phyloP scores from a whole-genome alignment of 2,329 filamentous ascomycete species.

The Raffaelea arxii region DNA sequence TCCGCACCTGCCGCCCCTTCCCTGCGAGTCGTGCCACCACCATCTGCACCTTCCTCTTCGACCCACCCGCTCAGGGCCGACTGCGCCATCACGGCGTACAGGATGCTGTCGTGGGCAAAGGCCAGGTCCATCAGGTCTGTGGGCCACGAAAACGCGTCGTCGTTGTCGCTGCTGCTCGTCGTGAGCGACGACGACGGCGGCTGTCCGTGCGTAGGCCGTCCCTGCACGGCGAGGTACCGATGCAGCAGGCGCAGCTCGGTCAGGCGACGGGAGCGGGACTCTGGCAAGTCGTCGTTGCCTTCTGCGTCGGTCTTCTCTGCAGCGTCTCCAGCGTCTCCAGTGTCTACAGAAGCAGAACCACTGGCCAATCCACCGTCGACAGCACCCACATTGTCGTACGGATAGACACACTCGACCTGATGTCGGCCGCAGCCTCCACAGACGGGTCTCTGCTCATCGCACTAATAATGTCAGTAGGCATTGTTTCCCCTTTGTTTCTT shows the following conservation, averaged over 20 bases:
- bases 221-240: slow-evolving; percentile 17
- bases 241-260: slow-evolving; percentile 27
- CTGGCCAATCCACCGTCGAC: background rate
- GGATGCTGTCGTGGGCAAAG: slow-evolving; percentile 21
- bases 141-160: slow-evolving; percentile 17
- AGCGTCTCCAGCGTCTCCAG: background rate
- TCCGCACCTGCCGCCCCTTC: background rate
- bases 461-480: too few relatives aligned
- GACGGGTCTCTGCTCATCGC: slow-evolving; percentile 15
- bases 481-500: too few relatives aligned
- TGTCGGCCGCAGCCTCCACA: slow-evolving; percentile 17
- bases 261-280: slow-evolving; percentile 24
- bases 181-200: background rate
- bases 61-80: slow-evolving; percentile 27
- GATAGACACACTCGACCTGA: slow-evolving; percentile 15
- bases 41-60: slow-evolving; percentile 15
- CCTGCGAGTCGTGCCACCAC: slow-evolving; percentile 4
- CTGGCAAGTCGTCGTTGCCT: slow-evolving; percentile 18
- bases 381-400: background rate
- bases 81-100: slow-evolving; percentile 25
- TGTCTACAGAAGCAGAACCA: background rate
- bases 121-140: slow-evolving; percentile 23
- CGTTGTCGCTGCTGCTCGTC: background rate
- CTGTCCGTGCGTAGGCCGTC: background rate
- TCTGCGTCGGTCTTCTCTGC: background rate